Conservation (phyloP, 257 asterid species). For the Forsythia viridissima region DNA sequence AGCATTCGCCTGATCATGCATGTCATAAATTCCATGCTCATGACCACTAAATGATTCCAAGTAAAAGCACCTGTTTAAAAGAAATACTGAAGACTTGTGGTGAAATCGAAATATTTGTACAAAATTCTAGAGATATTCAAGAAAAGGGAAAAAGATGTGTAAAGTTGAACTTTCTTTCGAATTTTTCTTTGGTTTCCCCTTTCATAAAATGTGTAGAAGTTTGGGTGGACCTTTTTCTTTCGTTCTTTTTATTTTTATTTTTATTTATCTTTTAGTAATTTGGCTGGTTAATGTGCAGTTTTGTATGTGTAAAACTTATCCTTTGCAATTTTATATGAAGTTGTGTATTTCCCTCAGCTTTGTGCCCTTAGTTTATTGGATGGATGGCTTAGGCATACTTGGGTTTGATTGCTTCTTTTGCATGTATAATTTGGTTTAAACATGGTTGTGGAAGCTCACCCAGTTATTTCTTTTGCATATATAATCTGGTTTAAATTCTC, state of each 20-base stretch:
- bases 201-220: neutral
- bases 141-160: neutral
- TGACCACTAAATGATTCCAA: conserved; percentile 37
- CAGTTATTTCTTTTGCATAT: too few species aligned
- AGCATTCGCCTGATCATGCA: conserved; percentile 84
- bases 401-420: too few species aligned
- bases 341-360: neutral
- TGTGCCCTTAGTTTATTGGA: too few species aligned
- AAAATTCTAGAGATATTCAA: neutral
- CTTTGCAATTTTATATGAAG: neutral
- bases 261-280: neutral
- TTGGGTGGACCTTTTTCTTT: neutral
- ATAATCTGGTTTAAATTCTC: too few species aligned
- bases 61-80: neutral
- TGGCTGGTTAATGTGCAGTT: neutral
- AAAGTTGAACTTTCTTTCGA: neutral
- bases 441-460: too few species aligned
- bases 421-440: too few species aligned
- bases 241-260: too few species aligned
- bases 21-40: conserved; percentile 86
- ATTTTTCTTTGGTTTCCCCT: neutral
- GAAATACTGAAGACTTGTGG: neutral
- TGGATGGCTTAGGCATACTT: too few species aligned
- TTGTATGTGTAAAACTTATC: neutral
- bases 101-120: neutral